A percentile compares a stretch with the other conserved stretches of the same genome.
Evolutionary conservation across 371 early-diverging fungal species (phyloP).

Genomic region (Encephalitozoon intestinalis): DNA sequence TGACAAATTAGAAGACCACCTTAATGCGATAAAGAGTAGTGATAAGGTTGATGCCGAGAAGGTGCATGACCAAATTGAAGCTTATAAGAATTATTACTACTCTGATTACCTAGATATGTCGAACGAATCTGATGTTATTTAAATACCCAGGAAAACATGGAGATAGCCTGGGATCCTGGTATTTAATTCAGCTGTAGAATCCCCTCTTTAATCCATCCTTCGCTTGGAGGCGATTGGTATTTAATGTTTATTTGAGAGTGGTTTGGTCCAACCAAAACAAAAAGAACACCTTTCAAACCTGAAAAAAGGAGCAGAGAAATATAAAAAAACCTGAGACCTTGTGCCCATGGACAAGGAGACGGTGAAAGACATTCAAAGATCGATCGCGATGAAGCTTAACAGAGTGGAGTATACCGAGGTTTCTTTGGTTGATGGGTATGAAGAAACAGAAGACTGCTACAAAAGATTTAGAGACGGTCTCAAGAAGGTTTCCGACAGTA

Average conservation of each 20-base stretch:
- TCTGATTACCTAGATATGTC: constrained; percentile 38
- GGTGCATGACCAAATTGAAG: constrained; percentile 35
- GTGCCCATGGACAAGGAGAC: constrained; percentile 16
- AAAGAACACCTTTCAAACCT: background rate
- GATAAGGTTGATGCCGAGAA: constrained; percentile 39
- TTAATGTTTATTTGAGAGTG: background rate
- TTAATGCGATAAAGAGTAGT: constrained; percentile 53
- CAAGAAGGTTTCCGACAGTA: constrained; percentile 21
- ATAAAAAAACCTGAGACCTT: background rate
- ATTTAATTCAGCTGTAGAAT: background rate
- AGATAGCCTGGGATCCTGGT: background rate
- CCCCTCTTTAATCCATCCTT: background rate
- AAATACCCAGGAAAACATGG: background rate
- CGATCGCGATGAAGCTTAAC: constrained; percentile 39
- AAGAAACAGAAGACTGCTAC: constrained; percentile 49
- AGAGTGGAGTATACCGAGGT: constrained; percentile 56
- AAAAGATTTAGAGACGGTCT: constrained; percentile 38
- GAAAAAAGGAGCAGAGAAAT: constrained; percentile 1
- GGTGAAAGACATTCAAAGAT: constrained; percentile 35
- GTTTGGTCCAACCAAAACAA: background rate
- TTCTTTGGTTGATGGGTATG: constrained; percentile 39
- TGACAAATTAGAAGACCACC: constrained; percentile 54
- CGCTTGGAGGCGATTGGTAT: background rate
- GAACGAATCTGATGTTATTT: constrained; percentile 51
- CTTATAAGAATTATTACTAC: constrained; percentile 44